Percentiles rank a stretch among this genome's conserved stretches.
Conservation (phyloP, 257 asterid genomes). For the Nicotiana undulata region DNA sequence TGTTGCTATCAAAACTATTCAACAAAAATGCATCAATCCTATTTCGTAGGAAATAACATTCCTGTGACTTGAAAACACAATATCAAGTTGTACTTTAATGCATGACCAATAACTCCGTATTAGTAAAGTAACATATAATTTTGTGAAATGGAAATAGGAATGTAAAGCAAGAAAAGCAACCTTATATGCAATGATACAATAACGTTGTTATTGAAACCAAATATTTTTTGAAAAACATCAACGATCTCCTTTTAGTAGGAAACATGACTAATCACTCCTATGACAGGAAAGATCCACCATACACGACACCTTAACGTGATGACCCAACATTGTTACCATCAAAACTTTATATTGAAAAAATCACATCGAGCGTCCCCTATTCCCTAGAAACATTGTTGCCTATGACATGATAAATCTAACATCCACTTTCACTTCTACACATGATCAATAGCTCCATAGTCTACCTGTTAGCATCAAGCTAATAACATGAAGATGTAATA, state of each 20-base stretch:
- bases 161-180: neutral
- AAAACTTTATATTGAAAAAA: neutral
- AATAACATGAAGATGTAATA: neutral
- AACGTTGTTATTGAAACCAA: too few species aligned
- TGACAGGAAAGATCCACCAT: neutral
- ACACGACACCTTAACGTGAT: neutral
- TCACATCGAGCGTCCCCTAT: neutral
- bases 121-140: neutral
- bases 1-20: neutral
- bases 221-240: neutral
- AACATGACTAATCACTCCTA: neutral
- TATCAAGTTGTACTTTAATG: neutral
- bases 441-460: neutral
- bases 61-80: neutral
- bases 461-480: neutral
- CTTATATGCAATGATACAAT: neutral
- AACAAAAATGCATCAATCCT: neutral
- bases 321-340: neutral
- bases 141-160: neutral
- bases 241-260: too few species aligned
- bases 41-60: neutral
- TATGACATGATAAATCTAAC: neutral
- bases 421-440: neutral
- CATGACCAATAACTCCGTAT: neutral
- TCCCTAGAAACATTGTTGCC: neutral